Evolutionary conservation across 192 early-diverging fungal genomes (phyloP).

Genomic region (Mortierella antarctica): DNA sequence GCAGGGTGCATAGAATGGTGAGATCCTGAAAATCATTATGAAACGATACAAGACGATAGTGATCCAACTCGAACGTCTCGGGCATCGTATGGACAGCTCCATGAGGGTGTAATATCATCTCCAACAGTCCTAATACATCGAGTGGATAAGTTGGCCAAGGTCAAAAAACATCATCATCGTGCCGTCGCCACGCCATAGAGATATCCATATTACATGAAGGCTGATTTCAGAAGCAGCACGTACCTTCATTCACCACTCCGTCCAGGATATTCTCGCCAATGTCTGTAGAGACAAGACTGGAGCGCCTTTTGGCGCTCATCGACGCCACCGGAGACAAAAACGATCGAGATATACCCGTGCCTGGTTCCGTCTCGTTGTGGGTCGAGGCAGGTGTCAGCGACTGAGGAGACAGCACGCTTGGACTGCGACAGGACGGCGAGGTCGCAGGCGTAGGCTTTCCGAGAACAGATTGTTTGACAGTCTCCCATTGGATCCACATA

Average conservation of each 20-base stretch:
- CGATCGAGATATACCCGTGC: neutral
- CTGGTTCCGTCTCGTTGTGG: neutral
- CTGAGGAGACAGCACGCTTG: neutral
- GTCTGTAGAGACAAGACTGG: constrained; percentile 34
- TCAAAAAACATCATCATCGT: neutral
- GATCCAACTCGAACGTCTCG: constrained; percentile 55
- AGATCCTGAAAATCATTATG: constrained; percentile 59
- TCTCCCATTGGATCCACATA: constrained; percentile 51
- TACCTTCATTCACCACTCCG: constrained; percentile 51
- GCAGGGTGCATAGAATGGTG: constrained; percentile 46
- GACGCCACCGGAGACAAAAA: neutral
- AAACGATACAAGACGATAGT: constrained; percentile 53
- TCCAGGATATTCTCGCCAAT: constrained; percentile 53
- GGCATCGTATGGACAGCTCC: constrained; percentile 37
- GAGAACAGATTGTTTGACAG: constrained; percentile 31
- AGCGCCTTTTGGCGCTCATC: constrained; percentile 18
- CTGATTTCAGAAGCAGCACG: neutral
- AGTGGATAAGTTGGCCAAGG: neutral
- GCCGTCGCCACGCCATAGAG: neutral
- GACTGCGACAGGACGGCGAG: constrained; percentile 6
- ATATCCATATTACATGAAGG: constrained; percentile 1
- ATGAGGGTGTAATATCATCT: constrained; percentile 41
- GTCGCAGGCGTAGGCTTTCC: constrained; percentile 12
- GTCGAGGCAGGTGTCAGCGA: neutral
- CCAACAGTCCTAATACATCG: constrained; percentile 30